Evolutionary conservation across 2,329 filamentous ascomycete genomes (phyloP), one percentile per base, ranked within the genome.

Genomic region (Nakataea oryzae): DNA sequence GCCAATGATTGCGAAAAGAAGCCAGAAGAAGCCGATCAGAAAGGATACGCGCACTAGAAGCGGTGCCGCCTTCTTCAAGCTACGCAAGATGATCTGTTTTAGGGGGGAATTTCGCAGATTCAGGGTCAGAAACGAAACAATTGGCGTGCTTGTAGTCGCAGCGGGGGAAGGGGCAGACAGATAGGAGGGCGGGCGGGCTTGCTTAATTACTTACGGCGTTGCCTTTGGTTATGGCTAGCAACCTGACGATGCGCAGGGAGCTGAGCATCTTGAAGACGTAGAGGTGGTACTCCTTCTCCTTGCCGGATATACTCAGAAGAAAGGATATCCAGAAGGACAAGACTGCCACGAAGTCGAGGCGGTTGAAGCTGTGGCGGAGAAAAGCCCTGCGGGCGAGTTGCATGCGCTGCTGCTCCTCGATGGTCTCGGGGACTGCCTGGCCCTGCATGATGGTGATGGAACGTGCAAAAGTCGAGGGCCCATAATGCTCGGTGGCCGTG

Each of bases 241-340:
- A 81, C 64, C 95, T 86, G 66, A 99, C 77, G 66, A 99, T 97
- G 57, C 96, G 90, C 66, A 99, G 81, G 74, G 92, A 97, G 70
- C 93, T 96, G 64, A 99, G 80, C 96, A 99, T 99, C 62, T 91
- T 88, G 74, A 99, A 99, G 9, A 97, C 83, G 68, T 92, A 96
- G 9, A 97, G 74, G 70, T 96, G 90, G 61, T 86, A 80, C 2
- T 74, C 70, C 64, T 81, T 80, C 70, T 97, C 90, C 26, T 92
- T 72, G 0, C 88, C 86, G 13, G 83, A 82, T 24, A 93, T 75
- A 34, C 86, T 84, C 60, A 99, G 79, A 13, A 85, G 73, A 69
- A 97, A 95, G 1, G 91, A 88, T 63, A 96, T 88, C 95, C 95
- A 99, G 74, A 92, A 99, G 0, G 93, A 89, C n/a, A 95, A 81